Base-by-base conservation (phyloP, 2,329 filamentous ascomycete genomes). In the Phyllosticta paracitricarpa region DNA sequence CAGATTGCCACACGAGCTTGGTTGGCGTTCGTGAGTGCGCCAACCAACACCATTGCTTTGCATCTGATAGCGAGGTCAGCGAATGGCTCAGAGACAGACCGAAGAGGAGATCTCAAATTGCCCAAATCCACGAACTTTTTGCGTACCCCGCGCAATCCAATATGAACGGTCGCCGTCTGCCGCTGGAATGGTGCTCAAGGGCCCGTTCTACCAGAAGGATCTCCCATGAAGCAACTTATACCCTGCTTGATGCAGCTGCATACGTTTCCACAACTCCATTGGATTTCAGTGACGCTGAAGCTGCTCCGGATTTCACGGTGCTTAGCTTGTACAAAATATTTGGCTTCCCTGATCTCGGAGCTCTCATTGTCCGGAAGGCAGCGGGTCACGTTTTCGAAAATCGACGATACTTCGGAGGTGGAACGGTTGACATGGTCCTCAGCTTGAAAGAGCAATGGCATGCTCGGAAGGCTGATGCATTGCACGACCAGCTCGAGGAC, bases 281-380 rank as follows among this genome's bases (percentile, higher is more conserved):
- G 6, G 83, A 95, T 68, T 77, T 97, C 2, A 79, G 83, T 61
- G 76, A 89, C 66, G 67, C 80, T 0, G 76, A 78, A 0, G 70
- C 75, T 0, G 85, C 88, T 0, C 89, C 93, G 1, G 93, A 97
- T 71, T 97, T 97, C 66, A 87, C 84, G 0, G 88, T 90, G 0
- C 69, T 97, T 52, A 97, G 92, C 72, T 85, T 97, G 65, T 95
- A 97, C 77, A 99, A 97, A 73, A 92, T 97, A n/a, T 97, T 97
- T 72, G 93, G 94, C 1, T 97, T 97, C 65, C 93, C 93, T 0
- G 90, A 97, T 70, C 78, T 97, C 1, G 93, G 93, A 1, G 91
- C 87, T 1, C 76, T 99, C 62, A 85, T 97, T 30, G 85, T 97
- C 12, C 85, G 88, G 52, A 91, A 89, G 66, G 80, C 83, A 33